phyloP scores from a whole-genome alignment of 805 yeast genomes.

The Candida vartiovaarae region DNA sequence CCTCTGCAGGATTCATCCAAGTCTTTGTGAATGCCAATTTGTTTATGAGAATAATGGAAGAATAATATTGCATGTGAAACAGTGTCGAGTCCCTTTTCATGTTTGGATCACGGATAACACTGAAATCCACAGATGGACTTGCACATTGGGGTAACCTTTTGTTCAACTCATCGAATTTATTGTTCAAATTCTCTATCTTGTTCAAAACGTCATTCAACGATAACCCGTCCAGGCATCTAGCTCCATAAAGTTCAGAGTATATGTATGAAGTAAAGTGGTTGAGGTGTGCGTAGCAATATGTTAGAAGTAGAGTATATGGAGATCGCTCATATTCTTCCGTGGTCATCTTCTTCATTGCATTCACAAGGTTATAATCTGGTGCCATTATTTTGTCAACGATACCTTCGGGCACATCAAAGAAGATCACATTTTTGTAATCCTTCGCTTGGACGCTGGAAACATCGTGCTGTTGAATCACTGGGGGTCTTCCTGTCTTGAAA shows the following conservation, averaged over 20 bases:
- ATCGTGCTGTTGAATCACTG: constrained; percentile 36
- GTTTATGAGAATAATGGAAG: constrained; percentile 17
- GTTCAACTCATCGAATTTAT: constrained; percentile 10
- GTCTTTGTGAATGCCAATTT: constrained; percentile 21
- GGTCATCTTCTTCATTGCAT: neutral
- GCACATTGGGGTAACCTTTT: constrained; percentile 6
- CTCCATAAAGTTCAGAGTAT: constrained; percentile 16
- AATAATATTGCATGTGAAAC: constrained; percentile 17
- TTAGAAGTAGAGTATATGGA: constrained; percentile 6
- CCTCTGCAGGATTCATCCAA: neutral
- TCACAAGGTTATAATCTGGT: constrained; percentile 2
- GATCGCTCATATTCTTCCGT: constrained; percentile 1
- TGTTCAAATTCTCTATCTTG: constrained; percentile 13
- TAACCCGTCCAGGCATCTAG: constrained; percentile 13
- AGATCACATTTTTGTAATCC: constrained; percentile 7
- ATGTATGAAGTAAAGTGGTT: constrained; percentile 11
- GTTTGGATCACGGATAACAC: constrained; percentile 1
- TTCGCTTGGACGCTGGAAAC: constrained; percentile 14
- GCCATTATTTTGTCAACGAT: constrained; percentile 3
- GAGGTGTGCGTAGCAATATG: constrained; percentile 6
- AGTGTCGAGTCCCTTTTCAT: constrained; percentile 7
- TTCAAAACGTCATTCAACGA: constrained; percentile 11
- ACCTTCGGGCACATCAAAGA: constrained; percentile 1
- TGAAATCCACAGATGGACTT: constrained; percentile 9
- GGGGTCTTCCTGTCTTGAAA: constrained; percentile 42